These are phyloP conservation scores for Pulicaria dysenterica DNA, from an alignment of 129 eudicot species.

Conservation along the genomic window DNA sequence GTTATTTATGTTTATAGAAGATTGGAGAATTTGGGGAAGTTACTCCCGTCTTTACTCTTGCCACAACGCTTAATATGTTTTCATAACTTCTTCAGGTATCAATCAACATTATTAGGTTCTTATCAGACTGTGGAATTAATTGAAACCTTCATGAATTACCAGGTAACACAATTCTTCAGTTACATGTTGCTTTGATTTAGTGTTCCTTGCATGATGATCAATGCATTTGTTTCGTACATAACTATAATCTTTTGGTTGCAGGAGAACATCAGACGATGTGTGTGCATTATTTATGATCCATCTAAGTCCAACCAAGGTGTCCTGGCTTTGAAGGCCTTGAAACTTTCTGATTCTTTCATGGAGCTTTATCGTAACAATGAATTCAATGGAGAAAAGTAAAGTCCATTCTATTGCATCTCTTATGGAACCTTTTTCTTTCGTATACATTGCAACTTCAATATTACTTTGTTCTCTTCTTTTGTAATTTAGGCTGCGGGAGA, in stretches of 20 bases:
- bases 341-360: conserved; percentile 98
- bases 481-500: conserved; percentile 82
- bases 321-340: conserved; percentile 91
- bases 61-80: neutral
- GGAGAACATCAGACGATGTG: conserved; percentile 97
- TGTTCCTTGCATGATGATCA: conserved; percentile 1
- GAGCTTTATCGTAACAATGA: conserved; percentile 86
- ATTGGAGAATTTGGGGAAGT: neutral
- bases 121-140: conserved; percentile 92
- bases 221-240: neutral
- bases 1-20: neutral
- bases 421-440: neutral
- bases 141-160: conserved; percentile 98
- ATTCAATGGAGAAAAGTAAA: conserved; percentile 94
- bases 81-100: neutral
- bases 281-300: conserved; percentile 97
- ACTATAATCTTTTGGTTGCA: conserved; percentile 38
- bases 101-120: conserved; percentile 86
- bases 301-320: conserved; percentile 97
- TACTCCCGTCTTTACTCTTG: neutral
- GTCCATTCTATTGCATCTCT: neutral
- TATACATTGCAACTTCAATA: neutral
- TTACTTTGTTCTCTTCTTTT: conserved; percentile 17
- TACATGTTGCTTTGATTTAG: neutral
- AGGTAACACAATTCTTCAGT: conserved; percentile 47